A percentile compares a stretch with the other conserved stretches of the same genome.
Conservation (phyloP, 2,329 filamentous ascomycete genomes). For the Lachnellula cervina region DNA sequence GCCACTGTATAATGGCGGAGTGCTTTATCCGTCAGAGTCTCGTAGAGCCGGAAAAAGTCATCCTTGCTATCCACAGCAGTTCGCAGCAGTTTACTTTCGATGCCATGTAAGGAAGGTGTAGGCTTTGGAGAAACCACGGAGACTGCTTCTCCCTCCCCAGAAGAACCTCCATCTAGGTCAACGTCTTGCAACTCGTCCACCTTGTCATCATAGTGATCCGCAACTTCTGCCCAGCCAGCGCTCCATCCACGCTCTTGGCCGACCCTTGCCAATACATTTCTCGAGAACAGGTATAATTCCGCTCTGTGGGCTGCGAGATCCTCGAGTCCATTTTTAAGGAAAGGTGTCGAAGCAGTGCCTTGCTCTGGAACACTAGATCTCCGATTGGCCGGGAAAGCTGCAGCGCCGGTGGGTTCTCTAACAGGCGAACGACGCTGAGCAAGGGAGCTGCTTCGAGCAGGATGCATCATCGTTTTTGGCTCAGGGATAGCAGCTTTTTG, state of each 20-base stretch:
- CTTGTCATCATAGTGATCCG: slow-evolving; percentile 35
- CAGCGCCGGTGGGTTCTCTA: slow-evolving; percentile 47
- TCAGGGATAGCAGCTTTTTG: slow-evolving; percentile 60
- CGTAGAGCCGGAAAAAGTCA: slow-evolving; percentile 63
- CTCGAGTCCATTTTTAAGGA: slow-evolving; percentile 64
- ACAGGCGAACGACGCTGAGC: slow-evolving; percentile 34
- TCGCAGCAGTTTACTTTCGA: slow-evolving; percentile 53
- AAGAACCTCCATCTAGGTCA: slow-evolving; percentile 39
- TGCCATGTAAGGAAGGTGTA: slow-evolving; percentile 36
- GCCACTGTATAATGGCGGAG: slow-evolving; percentile 79
- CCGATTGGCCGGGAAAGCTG: slow-evolving; percentile 47
- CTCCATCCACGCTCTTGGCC: slow-evolving; percentile 70
- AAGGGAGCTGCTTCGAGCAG: slow-evolving; percentile 59
- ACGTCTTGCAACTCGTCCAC: slow-evolving; percentile 51
- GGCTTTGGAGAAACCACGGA: neutral
- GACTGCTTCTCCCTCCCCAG: neutral
- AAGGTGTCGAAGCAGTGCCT: slow-evolving; percentile 40
- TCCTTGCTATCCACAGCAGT: slow-evolving; percentile 57
- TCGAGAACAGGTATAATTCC: slow-evolving; percentile 73
- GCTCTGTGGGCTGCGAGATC: slow-evolving; percentile 78
- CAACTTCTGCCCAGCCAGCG: slow-evolving; percentile 66
- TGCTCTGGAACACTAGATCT: slow-evolving; percentile 35
- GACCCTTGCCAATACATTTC: slow-evolving; percentile 71
- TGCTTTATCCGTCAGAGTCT: slow-evolving; percentile 78
- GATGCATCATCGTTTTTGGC: slow-evolving; percentile 67